Evolutionary conservation across 306 rosid genomes (phyloP).

Genomic region (Cucumis melo): DNA sequence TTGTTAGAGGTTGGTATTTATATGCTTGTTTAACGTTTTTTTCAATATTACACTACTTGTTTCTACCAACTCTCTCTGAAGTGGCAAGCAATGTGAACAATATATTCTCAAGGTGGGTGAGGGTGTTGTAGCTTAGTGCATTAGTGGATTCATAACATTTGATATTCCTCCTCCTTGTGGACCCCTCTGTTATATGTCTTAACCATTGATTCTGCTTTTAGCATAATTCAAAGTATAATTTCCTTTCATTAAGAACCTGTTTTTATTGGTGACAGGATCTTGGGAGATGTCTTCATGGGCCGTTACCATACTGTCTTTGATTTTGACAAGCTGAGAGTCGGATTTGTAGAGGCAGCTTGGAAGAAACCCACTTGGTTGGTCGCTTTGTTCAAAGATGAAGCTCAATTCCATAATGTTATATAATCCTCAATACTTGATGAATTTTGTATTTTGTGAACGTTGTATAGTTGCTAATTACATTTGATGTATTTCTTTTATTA

Average conservation of each 20-base stretch:
- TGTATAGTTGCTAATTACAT: no score
- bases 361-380: background rate
- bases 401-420: no score
- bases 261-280: no score
- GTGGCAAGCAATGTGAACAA: constrained; percentile 26
- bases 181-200: constrained; percentile 59
- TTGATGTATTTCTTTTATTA: no score
- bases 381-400: background rate
- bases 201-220: background rate
- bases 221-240: background rate
- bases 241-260: no score
- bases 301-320: no score
- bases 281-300: no score
- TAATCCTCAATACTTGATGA: no score
- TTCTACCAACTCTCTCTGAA: background rate
- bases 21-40: background rate
- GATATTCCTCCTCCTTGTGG: constrained; percentile 93
- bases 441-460: no score
- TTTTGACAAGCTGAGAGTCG: constrained; percentile 54
- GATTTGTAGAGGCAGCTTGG: constrained; percentile 83
- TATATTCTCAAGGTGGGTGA: constrained; percentile 66
- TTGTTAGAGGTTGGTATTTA: no score
- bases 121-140: constrained; percentile 67
- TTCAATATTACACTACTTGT: background rate
- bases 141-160: constrained; percentile 62